phyloP scores from a whole-genome alignment of 73 alveolate species.

The Paramecium sexaurelia region DNA sequence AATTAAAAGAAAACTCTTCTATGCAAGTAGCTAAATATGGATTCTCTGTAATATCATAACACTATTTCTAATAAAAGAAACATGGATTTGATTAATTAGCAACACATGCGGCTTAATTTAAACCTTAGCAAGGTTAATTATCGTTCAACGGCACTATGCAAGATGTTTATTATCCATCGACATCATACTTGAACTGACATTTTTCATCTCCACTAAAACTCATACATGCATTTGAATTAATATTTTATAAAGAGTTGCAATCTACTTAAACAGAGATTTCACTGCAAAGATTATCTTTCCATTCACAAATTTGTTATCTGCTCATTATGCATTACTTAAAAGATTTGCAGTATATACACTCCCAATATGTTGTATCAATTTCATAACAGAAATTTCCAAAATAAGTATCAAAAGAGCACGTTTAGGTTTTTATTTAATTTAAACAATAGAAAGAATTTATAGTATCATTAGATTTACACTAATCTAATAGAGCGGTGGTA shows the following conservation, averaged over 20 bases:
- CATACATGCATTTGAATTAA: slow-evolving; percentile 29
- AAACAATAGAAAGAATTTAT: background rate
- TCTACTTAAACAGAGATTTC: background rate
- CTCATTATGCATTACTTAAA: background rate
- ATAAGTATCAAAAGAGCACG: background rate
- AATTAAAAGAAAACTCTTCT: background rate
- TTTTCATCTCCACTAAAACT: background rate
- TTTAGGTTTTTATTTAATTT: background rate
- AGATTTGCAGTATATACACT: background rate
- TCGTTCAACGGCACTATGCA: background rate
- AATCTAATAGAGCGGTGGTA: background rate
- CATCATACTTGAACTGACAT: background rate
- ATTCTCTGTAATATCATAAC: background rate
- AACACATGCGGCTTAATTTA: background rate
- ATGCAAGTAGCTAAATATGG: background rate
- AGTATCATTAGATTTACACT: background rate
- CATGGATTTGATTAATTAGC: background rate
- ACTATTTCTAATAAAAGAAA: background rate
- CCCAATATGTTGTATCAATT: background rate
- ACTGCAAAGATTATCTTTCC: background rate
- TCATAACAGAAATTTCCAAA: background rate
- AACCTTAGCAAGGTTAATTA: background rate
- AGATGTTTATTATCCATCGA: background rate
- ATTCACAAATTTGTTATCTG: background rate
- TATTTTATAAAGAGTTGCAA: background rate